These are phyloP conservation scores for Asterophora parasitica DNA, from an alignment of 768 basidiomycete genomes.

Conservation along the genomic window DNA sequence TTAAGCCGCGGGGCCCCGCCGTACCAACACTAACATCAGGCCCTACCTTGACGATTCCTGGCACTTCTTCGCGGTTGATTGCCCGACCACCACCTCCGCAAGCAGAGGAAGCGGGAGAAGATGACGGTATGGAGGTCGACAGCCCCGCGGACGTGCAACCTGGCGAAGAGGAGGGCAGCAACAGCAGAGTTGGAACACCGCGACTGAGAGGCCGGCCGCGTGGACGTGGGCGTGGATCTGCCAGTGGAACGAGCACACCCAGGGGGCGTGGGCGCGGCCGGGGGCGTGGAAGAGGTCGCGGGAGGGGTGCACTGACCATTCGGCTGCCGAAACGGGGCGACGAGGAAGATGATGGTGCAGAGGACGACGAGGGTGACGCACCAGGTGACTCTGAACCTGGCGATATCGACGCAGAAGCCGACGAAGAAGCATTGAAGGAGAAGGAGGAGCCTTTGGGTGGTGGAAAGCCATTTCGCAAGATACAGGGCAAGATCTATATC, in stretches of 20 bases:
- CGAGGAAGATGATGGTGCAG: conserved; percentile 28
- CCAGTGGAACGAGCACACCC: conserved; percentile 23
- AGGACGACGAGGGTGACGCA: conserved; percentile 34
- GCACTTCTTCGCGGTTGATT: conserved; percentile 21
- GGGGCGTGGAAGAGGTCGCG: conserved; percentile 27
- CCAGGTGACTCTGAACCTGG: conserved; percentile 29
- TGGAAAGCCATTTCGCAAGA: conserved; percentile 67
- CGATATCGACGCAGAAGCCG: conserved; percentile 29
- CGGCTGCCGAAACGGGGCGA: conserved; percentile 26
- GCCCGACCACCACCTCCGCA: conserved; percentile 19
- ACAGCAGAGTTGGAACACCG: conserved; percentile 25
- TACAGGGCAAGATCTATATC: conserved; percentile 69
- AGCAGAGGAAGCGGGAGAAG: conserved; percentile 29
- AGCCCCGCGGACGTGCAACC: conserved; percentile 26
- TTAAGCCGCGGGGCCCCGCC: conserved; percentile 35
- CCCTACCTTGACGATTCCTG: conserved; percentile 16
- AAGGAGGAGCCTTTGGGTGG: conserved; percentile 42
- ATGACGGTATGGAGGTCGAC: conserved; percentile 36
- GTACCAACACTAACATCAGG: conserved; percentile 19
- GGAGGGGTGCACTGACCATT: conserved; percentile 25
- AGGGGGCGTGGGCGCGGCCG: conserved; percentile 36
- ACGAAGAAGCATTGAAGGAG: conserved; percentile 32
- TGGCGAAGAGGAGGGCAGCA: conserved; percentile 24
- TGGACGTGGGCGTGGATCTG: conserved; percentile 32
- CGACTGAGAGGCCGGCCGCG: conserved; percentile 38